Evolutionary conservation across 345 rosid genomes (phyloP).

Genomic region (Melastoma malabathricum): DNA sequence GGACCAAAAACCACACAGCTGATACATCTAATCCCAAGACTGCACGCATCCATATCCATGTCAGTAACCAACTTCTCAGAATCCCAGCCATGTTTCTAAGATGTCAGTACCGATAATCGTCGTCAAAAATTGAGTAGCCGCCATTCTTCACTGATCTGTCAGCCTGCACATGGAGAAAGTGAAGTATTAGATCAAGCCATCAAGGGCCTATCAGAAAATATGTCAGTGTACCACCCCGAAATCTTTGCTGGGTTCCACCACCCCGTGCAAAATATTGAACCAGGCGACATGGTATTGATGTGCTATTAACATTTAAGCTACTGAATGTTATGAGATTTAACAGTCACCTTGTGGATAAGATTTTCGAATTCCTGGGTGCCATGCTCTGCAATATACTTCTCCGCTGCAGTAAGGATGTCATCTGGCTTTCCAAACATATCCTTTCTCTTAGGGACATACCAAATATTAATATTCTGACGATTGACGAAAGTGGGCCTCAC

Average conservation of each 20-base stretch:
- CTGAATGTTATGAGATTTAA: background rate
- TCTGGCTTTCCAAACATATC: slow-evolving; percentile 46
- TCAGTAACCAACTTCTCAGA: too few species aligned
- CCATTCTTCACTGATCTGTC: slow-evolving; percentile 38
- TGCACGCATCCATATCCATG: too few species aligned
- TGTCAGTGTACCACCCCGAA: background rate
- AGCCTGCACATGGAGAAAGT: slow-evolving; percentile 25
- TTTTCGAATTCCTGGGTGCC: slow-evolving; percentile 86
- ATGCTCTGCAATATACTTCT: slow-evolving; percentile 66
- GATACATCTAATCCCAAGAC: too few species aligned
- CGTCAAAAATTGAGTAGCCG: slow-evolving; percentile 13
- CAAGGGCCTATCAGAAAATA: background rate
- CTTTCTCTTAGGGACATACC: slow-evolving; percentile 87
- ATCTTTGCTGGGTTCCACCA: background rate
- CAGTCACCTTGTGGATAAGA: slow-evolving; percentile 52
- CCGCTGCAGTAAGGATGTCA: slow-evolving; percentile 82
- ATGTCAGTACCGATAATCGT: slow-evolving; percentile 16
- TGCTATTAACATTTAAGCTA: background rate
- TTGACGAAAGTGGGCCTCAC: slow-evolving; percentile 69
- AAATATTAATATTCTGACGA: slow-evolving; percentile 65
- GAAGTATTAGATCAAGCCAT: background rate
- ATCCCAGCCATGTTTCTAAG: too few species aligned
- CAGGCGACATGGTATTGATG: background rate
- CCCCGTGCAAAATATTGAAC: background rate
- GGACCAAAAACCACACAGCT: too few species aligned